Percentiles rank a stretch among this genome's conserved stretches.
These are phyloP conservation scores for Pezicula carpinea DNA, from an alignment of 2,329 filamentous ascomycete genomes.

Conservation along the genomic window DNA sequence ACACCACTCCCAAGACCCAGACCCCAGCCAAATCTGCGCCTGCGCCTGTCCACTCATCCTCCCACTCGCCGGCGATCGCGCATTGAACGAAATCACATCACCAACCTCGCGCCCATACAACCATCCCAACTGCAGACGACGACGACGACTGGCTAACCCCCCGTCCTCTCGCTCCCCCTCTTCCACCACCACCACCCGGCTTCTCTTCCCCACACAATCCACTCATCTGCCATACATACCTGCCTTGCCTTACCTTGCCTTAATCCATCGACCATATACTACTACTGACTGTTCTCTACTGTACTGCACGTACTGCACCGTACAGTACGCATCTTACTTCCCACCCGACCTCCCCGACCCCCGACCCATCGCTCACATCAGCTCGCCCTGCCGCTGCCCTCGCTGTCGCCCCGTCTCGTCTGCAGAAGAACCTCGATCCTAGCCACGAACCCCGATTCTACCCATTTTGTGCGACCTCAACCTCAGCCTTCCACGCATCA, in stretches of 20 bases:
- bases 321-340: background rate
- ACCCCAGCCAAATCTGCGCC: too few relatives aligned
- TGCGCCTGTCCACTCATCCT: too few relatives aligned
- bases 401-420: background rate
- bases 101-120: too few relatives aligned
- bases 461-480: background rate
- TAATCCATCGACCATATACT: background rate
- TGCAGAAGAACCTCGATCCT: background rate
- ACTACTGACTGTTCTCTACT: background rate
- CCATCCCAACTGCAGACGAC: background rate
- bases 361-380: background rate
- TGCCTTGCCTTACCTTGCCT: too few relatives aligned
- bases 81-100: too few relatives aligned
- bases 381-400: background rate
- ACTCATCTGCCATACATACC: slow-evolving; percentile 1
- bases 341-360: background rate
- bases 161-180: background rate
- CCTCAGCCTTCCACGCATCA: slow-evolving; percentile 4
- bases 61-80: too few relatives aligned
- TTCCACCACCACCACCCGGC: slow-evolving; percentile 1
- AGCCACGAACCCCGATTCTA: background rate
- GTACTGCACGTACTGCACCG: too few relatives aligned
- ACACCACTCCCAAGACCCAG: too few relatives aligned
- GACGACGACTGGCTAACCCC: too few relatives aligned
- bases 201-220: slow-evolving; percentile 4